These are phyloP conservation scores for Colletotrichum horii DNA, from an alignment of 2,329 filamentous ascomycete species.

Conservation along the genomic window DNA sequence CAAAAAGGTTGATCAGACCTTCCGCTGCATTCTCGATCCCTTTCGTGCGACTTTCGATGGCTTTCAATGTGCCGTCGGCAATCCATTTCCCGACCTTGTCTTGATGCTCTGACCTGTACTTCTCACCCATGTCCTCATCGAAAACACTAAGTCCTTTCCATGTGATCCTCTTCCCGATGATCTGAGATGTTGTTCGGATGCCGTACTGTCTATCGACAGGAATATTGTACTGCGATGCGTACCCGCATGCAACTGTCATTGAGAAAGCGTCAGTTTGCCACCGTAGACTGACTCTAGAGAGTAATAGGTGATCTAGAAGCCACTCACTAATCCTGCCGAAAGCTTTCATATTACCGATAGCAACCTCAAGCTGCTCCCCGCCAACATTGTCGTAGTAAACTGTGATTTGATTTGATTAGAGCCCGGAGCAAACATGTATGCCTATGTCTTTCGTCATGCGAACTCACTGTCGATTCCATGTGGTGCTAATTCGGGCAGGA, in stretches of 20 bases:
- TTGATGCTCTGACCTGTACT: constrained; percentile 70
- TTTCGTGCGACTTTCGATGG: constrained; percentile 59
- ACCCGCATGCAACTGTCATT: too few species aligned
- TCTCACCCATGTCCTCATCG: constrained; percentile 45
- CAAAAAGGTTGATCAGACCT: constrained; percentile 75
- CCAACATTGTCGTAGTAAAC: constrained; percentile 62
- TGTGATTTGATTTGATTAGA: too few species aligned
- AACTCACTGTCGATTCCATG: constrained; percentile 70
- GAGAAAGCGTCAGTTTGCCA: too few species aligned
- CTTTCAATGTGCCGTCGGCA: constrained; percentile 70
- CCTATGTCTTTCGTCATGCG: too few species aligned
- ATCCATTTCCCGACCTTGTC: constrained; percentile 79
- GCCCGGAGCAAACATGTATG: too few species aligned
- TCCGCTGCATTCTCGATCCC: constrained; percentile 79
- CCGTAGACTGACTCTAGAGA: constrained; percentile 70
- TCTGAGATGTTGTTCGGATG: too few species aligned
- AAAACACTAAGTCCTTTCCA: too few species aligned
- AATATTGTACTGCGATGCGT: too few species aligned
- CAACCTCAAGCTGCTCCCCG: constrained; percentile 55
- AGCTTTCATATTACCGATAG: constrained; percentile 54
- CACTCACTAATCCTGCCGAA: constrained; percentile 70
- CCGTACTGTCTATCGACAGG: too few species aligned
- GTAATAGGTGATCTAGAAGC: constrained; percentile 60
- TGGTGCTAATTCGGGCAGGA: constrained; percentile 74
- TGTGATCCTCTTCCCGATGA: too few species aligned